Evolutionary conservation across 1,284 basidiomycete species (phyloP), one percentile per base, ranked within the genome.

Genomic region (Entoloma clypeatum): DNA sequence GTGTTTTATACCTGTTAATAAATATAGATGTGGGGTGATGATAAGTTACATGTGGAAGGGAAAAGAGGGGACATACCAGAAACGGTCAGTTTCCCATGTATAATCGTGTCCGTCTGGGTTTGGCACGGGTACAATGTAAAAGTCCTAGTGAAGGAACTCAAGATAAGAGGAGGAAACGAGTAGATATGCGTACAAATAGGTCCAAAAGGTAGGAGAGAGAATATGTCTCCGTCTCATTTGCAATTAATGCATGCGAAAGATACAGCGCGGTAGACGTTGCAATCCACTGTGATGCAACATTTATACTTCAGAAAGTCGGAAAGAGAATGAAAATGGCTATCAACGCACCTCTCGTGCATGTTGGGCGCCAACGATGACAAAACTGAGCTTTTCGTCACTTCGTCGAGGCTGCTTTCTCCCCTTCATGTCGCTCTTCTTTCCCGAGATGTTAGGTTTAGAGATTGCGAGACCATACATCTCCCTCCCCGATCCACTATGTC

Each of bases 31-130:
- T n/a, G 9, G 9, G 23, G 4, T 8, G 19, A 19, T 2, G 11
- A 36, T 14, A 4, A 14, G 21, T 11, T 25, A 2, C n/a, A n/a
- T n/a, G n/a, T n/a, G n/a, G n/a, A n/a, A 34, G 6, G 22, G 32
- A 26, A n/a, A 36, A 32, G 16, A 16, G 9, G 27, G 19, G 14
- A 47, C 48, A 45, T 50, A 77, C 89, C 89, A 93, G 51, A 86
- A 75, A 1, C 90, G 74, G 45, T 87, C 80, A 16, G 57, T 62
- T 39, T 79, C 73, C 77, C 77, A 79, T 18, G 75, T 81, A 56
- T 82, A 86, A 2, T 67, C 73, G 55, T 91, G 92, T 0, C 91
- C 91, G 54, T 94, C 91, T 5, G 88, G 88, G 55, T 93, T 94
- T 4, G 87, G 77, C 0, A 79, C 67, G 0, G 90, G 87, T 7